Conservation (phyloP, 2,329 filamentous ascomycete species). For the Camptophora hylomeconis region DNA sequence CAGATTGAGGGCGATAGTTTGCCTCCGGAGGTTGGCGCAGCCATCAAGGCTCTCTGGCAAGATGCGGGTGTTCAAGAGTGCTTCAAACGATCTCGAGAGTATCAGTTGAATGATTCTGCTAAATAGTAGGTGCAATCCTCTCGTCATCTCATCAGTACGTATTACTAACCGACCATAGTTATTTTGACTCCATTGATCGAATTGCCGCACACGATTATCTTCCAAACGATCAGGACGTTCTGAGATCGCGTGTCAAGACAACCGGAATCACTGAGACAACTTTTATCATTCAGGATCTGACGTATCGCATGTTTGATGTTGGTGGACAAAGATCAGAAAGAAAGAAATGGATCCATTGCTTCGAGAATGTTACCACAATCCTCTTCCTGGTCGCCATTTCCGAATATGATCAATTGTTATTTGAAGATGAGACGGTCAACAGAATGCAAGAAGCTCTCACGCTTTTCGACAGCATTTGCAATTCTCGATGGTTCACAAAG, state of each 20-base stretch:
- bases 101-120: constrained; percentile 91
- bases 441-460: constrained; percentile 62
- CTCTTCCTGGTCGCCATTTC: constrained; percentile 95
- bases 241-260: constrained; percentile 92
- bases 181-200: constrained; percentile 88
- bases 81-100: constrained; percentile 90
- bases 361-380: constrained; percentile 94
- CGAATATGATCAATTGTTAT: constrained; percentile 90
- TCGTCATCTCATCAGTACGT: not conserved
- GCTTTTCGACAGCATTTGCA: constrained; percentile 60
- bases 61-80: constrained; percentile 87
- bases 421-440: constrained; percentile 88
- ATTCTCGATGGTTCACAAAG: constrained; percentile 60
- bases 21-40: constrained; percentile 84
- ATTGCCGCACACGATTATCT: constrained; percentile 87
- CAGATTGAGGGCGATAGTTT: constrained; percentile 93
- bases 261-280: constrained; percentile 95
- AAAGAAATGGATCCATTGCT: constrained; percentile 99
- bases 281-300: constrained; percentile 87
- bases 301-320: constrained; percentile 95
- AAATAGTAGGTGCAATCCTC: constrained; percentile 59
- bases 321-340: constrained; percentile 90
- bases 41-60: constrained; percentile 86
- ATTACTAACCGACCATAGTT: constrained; percentile 44
- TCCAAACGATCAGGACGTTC: constrained; percentile 87